Conservation (phyloP, 192 early-diverging fungal genomes). For the Umbelopsis ramanniana region DNA sequence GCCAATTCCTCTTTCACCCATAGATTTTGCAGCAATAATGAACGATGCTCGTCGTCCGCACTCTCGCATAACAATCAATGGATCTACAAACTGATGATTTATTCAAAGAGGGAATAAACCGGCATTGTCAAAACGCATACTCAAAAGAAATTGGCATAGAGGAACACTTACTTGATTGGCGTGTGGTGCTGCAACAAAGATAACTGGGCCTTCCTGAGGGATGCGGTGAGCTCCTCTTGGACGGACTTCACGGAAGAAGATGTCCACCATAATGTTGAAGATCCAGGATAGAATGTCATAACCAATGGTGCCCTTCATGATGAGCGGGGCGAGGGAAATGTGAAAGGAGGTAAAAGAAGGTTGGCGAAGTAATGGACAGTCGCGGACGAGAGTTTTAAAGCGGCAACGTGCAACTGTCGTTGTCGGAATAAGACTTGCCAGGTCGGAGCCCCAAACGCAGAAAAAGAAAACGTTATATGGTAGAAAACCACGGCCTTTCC, state of each 20-base stretch:
- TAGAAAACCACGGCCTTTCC: too few species aligned
- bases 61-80: constrained; percentile 84
- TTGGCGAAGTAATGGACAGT: not conserved
- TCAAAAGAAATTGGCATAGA: not conserved
- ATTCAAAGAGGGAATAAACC: not conserved
- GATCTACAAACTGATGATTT: constrained; percentile 87
- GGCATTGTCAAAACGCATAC: not conserved
- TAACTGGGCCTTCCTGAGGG: constrained; percentile 86
- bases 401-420: not conserved
- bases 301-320: constrained; percentile 1
- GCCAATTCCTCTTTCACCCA: constrained; percentile 86
- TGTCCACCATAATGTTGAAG: constrained; percentile 68
- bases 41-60: constrained; percentile 80
- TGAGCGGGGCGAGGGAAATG: not conserved
- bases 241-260: constrained; percentile 92
- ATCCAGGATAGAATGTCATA: constrained; percentile 75
- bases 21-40: constrained; percentile 84
- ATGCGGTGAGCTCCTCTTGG: constrained; percentile 82
- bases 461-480: too few species aligned
- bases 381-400: not conserved
- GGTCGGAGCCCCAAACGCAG: too few species aligned
- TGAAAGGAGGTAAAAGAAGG: constrained; percentile 7
- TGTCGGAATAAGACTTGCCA: too few species aligned
- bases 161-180: constrained; percentile 65
- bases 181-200: constrained; percentile 89